Percentiles rank a stretch among this genome's conserved stretches.
phyloP scores from a whole-genome alignment of 352 stramenopile genomes.

The Stephanocyclus meneghinianus region DNA sequence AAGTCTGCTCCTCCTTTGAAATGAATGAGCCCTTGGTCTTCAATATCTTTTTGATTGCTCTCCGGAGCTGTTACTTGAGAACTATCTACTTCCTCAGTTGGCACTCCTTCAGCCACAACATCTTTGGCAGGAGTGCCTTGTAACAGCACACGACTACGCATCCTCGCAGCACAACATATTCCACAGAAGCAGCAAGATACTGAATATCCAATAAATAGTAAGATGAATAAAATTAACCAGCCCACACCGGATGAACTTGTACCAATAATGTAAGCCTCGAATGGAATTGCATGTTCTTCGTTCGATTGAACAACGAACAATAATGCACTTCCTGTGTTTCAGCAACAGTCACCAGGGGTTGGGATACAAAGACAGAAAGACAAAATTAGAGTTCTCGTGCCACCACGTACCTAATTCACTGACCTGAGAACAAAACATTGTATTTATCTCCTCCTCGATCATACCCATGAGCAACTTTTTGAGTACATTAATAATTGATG shows the following conservation, averaged over 20 bases:
- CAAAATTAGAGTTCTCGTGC: background rate
- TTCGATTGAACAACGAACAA: constrained; percentile 10
- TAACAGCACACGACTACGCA: background rate
- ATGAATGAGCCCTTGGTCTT: too few species aligned
- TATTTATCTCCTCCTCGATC: constrained; percentile 53
- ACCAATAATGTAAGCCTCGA: background rate
- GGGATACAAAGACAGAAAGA: background rate
- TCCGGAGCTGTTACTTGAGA: too few species aligned
- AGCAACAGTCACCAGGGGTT: background rate
- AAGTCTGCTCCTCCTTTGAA: too few species aligned
- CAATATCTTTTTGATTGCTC: too few species aligned
- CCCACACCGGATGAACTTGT: background rate
- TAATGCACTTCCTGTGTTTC: background rate
- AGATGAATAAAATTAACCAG: constrained; percentile 4
- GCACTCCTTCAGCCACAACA: too few species aligned
- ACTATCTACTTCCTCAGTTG: too few species aligned
- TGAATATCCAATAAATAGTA: constrained; percentile 2
- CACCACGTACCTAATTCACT: constrained; percentile 25
- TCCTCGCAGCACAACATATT: background rate
- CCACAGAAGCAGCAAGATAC: constrained; percentile 2
- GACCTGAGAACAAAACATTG: constrained; percentile 44
- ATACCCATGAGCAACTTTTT: constrained; percentile 46
- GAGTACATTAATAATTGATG: constrained; percentile 58
- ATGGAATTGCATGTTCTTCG: background rate
- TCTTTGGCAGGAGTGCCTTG: too few species aligned